Evolutionary conservation across 192 early-diverging fungal genomes (phyloP), one percentile per base, ranked within the genome.

Genomic region (Gigaspora rosea): DNA sequence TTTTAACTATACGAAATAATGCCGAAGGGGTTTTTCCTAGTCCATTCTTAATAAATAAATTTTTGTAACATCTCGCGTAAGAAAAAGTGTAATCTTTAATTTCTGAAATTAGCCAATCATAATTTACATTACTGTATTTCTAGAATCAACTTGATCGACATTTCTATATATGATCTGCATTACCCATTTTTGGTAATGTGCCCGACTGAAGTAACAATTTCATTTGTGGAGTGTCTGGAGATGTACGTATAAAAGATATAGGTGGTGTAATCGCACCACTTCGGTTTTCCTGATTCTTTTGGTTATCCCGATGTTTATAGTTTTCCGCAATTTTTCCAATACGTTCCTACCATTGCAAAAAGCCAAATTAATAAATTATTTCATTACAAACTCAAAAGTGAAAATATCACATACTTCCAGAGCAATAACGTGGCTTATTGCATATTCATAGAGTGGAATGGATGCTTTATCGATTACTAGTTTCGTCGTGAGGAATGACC

Each of bases 341-440:
- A 1, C 48, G 75, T 68, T 67, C 64, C 75, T 68, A 50, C 75
- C 5, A 77, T 77, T 77, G 66, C 64, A 54, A 68, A 65, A 15
- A 32, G 2, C 16, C 18, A 65, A 74, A 62, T 13, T 74, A 22
- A 27, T 74, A 22, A 74, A 71, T 49, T 50, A 56, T 59, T n/a
- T 72, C 62, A 68, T 68, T 68, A 68, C 33, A 68, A 77, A 33
- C 64, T 68, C 7, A 41, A 77, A 76, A 46, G 27, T 5, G 35
- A 68, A 64, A 4, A 50, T 71, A 16, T 6, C 62, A 77, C 20
- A 35, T 77, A 68, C 64, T 41, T 68, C 62, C 75, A 77, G 69
- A 76, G 63, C 75, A 48, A 76, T 69, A 32, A 76, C n/a, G 51
- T 76, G 74, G 33, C 74, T 64, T 32, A 76, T 76, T 51, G 74